A percentile compares a stretch with the other conserved stretches of the same genome.
Evolutionary conservation across 805 yeast genomes (phyloP).

Genomic region (Yarrowia sp.): DNA sequence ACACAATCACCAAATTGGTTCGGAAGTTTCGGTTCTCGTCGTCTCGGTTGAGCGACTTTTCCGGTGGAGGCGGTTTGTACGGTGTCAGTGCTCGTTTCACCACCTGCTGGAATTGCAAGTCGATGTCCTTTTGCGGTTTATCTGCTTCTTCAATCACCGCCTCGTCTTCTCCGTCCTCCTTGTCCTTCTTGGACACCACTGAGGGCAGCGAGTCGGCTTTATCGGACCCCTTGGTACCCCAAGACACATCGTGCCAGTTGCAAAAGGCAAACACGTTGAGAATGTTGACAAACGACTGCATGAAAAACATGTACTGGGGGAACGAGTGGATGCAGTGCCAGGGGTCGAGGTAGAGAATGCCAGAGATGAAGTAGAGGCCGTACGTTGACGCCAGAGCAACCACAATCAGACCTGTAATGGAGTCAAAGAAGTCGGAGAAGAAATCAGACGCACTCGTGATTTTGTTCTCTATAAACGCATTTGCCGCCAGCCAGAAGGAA

Average conservation of each 20-base stretch:
- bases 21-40: constrained; percentile 45
- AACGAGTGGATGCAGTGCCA: constrained; percentile 65
- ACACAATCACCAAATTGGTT: constrained; percentile 42
- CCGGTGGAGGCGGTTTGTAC: constrained; percentile 43
- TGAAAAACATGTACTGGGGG: constrained; percentile 40
- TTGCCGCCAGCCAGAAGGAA: constrained; percentile 56
- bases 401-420: constrained; percentile 53
- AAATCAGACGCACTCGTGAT: constrained; percentile 35
- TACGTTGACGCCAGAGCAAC: constrained; percentile 62
- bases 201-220: constrained; percentile 54
- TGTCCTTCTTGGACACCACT: constrained; percentile 47
- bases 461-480: constrained; percentile 46
- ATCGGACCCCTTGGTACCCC: constrained; percentile 73
- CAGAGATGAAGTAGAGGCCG: constrained; percentile 58
- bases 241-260: constrained; percentile 68
- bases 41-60: constrained; percentile 34
- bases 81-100: constrained; percentile 55
- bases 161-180: constrained; percentile 47
- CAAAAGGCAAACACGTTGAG: constrained; percentile 67
- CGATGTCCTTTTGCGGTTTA: constrained; percentile 52
- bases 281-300: constrained; percentile 44
- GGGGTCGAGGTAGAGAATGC: constrained; percentile 59
- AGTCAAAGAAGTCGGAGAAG: constrained; percentile 41
- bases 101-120: constrained; percentile 48
- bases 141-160: constrained; percentile 53